A percentile compares a stretch with the other conserved stretches of the same genome.
Conservation (phyloP, 352 stramenopile species). For the Discostella stelligera region DNA sequence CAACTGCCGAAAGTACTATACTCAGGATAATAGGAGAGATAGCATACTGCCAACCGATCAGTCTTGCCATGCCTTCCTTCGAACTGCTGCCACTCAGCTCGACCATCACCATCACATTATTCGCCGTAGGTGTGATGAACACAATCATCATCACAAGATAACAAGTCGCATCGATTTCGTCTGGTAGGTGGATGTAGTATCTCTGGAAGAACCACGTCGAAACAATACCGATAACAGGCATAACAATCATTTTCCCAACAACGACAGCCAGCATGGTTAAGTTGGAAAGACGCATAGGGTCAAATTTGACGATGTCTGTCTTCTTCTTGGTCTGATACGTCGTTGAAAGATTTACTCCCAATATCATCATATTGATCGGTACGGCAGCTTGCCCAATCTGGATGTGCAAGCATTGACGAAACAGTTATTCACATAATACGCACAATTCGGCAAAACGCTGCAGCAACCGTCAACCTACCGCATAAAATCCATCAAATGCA, state of each 20-base stretch:
- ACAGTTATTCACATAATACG: not conserved
- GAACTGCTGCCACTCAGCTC: conserved; percentile 61
- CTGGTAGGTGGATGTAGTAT: conserved; percentile 46
- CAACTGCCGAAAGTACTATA: conserved; percentile 38
- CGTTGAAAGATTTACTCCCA: conserved; percentile 73
- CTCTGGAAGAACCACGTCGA: conserved; percentile 45
- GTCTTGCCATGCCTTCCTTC: conserved; percentile 70
- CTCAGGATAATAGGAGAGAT: conserved; percentile 69
- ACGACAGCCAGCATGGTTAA: conserved; percentile 65
- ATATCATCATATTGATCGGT: conserved; percentile 82
- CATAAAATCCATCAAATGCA: conserved; percentile 79
- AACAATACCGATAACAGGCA: conserved; percentile 68
- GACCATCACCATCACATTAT: conserved; percentile 84
- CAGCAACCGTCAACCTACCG: conserved; percentile 24
- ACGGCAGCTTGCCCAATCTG: conserved; percentile 72
- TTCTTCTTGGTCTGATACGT: conserved; percentile 45
- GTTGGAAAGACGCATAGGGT: conserved; percentile 36
- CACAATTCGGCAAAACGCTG: not conserved
- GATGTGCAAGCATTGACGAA: not conserved
- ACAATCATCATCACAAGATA: conserved; percentile 74
- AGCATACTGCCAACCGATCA: conserved; percentile 75
- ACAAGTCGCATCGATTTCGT: conserved; percentile 47
- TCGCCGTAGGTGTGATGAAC: conserved; percentile 79
- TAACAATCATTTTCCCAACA: conserved; percentile 77
- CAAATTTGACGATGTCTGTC: conserved; percentile 14